These are phyloP conservation scores for Eragrostis tef DNA, from an alignment of 202 grass and related monocot species.

Conservation along the genomic window DNA sequence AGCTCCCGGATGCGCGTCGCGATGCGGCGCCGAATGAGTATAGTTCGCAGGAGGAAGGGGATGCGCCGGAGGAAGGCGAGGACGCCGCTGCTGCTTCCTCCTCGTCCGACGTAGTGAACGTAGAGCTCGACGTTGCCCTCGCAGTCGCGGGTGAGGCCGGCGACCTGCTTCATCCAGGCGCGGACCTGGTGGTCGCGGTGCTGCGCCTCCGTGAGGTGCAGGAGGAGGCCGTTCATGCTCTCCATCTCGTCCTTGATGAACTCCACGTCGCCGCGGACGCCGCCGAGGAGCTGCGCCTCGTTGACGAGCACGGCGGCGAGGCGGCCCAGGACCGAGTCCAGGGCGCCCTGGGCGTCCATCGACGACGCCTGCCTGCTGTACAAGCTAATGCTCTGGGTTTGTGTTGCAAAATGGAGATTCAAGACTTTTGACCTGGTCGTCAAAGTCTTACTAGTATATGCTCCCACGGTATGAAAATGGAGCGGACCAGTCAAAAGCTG, in stretches of 20 bases:
- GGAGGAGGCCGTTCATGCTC: background rate
- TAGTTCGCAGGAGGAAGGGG: background rate
- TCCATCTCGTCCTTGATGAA: slow-evolving; percentile 10
- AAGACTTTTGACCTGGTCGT: no score
- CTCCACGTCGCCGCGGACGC: background rate
- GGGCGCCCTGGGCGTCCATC: background rate
- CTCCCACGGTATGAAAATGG: no score
- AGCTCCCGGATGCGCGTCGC: background rate
- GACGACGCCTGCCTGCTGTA: no score
- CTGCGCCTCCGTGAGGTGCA: background rate
- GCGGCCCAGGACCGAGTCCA: slow-evolving; percentile 2
- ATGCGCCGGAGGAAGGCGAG: background rate
- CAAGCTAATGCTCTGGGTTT: no score
- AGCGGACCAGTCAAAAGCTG: no score
- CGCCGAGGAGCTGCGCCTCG: background rate
- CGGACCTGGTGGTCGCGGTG: background rate
- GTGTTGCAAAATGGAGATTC: no score
- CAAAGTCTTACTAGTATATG: no score
- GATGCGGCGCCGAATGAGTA: background rate
- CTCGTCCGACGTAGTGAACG: background rate
- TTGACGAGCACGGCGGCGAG: background rate
- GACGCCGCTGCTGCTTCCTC: background rate
- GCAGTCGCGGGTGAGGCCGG: background rate
- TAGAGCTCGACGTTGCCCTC: slow-evolving; percentile 5
- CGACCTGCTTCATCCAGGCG: background rate